These are phyloP conservation scores for Stereocaulon alpinum DNA, from an alignment of 495 filamentous ascomycete genomes.

Conservation along the genomic window DNA sequence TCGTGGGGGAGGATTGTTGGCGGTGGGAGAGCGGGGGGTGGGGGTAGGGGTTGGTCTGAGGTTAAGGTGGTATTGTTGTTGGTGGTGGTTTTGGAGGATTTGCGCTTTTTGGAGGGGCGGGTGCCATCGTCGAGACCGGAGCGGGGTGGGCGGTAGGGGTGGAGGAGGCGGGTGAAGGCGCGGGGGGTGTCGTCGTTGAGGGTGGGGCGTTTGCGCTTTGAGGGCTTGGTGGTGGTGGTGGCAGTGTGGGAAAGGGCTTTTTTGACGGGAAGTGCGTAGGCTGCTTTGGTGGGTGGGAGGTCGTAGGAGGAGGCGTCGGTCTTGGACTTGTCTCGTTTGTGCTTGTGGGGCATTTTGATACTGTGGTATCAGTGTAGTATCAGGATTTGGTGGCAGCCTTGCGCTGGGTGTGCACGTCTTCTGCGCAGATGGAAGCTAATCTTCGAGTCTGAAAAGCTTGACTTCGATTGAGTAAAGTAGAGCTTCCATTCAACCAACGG, in stretches of 20 bases:
- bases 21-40: slow-evolving; percentile 17
- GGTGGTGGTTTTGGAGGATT: slow-evolving; percentile 10
- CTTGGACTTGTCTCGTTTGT: slow-evolving; percentile 47
- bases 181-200: slow-evolving; percentile 71
- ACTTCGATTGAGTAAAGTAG: neutral
- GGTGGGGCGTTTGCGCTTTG: slow-evolving; percentile 37
- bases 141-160: slow-evolving; percentile 41
- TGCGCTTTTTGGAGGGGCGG: slow-evolving; percentile 19
- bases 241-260: slow-evolving; percentile 20
- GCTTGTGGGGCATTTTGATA: slow-evolving; percentile 71
- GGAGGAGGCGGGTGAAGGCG: slow-evolving; percentile 76
- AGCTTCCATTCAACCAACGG: neutral
- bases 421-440: neutral
- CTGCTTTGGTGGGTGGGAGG: slow-evolving; percentile 62
- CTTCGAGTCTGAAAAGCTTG: neutral
- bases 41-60: neutral
- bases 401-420: too few relatives aligned
- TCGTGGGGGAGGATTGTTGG: slow-evolving; percentile 76
- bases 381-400: neutral
- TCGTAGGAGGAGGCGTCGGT: slow-evolving; percentile 45
- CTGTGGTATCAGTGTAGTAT: neutral
- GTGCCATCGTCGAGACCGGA: slow-evolving; percentile 62
- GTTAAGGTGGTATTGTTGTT: neutral
- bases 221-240: slow-evolving; percentile 29
- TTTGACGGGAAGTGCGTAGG: slow-evolving; percentile 54